Percentiles rank a stretch among this genome's conserved stretches.
Conservation (phyloP, 371 early-diverging fungal species). For the Apophysomyces elegans region DNA sequence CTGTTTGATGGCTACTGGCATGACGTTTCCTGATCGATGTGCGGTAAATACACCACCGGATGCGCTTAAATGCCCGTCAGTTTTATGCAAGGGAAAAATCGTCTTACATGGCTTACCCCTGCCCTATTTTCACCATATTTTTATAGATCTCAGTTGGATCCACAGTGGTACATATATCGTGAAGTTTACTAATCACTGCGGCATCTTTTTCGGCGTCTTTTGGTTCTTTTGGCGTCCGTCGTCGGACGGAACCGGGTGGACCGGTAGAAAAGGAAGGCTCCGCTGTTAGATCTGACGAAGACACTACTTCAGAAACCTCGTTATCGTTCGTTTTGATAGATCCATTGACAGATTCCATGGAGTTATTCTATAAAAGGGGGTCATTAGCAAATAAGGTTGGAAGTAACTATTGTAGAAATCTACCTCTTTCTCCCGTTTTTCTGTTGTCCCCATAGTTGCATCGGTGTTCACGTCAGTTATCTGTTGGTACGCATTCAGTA, state of each 20-base stretch:
- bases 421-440: not conserved
- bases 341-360: not conserved
- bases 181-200: slow-evolving; percentile 85
- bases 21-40: slow-evolving; percentile 58
- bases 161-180: slow-evolving; percentile 87
- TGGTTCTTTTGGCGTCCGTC: slow-evolving; percentile 8
- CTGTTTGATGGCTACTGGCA: slow-evolving; percentile 85
- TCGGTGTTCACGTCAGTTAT: not conserved
- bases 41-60: slow-evolving; percentile 76
- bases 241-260: not conserved
- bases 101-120: slow-evolving; percentile 53
- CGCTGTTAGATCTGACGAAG: not conserved
- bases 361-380: not conserved
- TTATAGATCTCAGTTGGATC: slow-evolving; percentile 75
- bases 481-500: not conserved
- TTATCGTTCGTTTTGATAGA: not conserved
- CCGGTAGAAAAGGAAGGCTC: not conserved
- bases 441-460: not conserved
- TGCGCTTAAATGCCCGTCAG: slow-evolving; percentile 32
- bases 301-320: not conserved
- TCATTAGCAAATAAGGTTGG: not conserved
- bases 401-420: not conserved
- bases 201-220: slow-evolving; percentile 32
- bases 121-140: slow-evolving; percentile 73
- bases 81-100: not conserved